Evolutionary conservation across 176 grass and related monocot genomes (phyloP).

Genomic region (Triticum urartu): DNA sequence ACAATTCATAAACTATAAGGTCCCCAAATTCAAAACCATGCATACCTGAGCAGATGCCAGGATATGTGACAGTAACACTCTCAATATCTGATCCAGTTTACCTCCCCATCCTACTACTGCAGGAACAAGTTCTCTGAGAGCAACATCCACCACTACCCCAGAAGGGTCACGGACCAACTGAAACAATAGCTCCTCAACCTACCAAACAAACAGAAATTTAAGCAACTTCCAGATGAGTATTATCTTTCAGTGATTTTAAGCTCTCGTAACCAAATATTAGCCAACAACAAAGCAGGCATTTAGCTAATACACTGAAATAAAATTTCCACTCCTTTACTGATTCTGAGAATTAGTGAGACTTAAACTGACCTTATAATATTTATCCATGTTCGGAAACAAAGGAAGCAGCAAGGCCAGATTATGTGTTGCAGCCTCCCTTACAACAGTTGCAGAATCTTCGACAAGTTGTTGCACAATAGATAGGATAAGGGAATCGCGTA

Average conservation of each 20-base stretch:
- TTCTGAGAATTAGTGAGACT: slow-evolving; percentile 48
- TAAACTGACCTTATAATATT: slow-evolving; percentile 93
- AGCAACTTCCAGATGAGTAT: slow-evolving; percentile 26
- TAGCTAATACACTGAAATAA: slow-evolving; percentile 48
- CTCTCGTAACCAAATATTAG: slow-evolving; percentile 26
- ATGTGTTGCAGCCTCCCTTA: slow-evolving; percentile 88
- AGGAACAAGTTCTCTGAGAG: slow-evolving; percentile 83
- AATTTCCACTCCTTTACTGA: slow-evolving; percentile 46
- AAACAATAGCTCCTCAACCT: slow-evolving; percentile 98
- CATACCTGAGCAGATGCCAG: slow-evolving; percentile 84
- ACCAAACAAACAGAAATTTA: slow-evolving; percentile 41
- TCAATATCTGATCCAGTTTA: slow-evolving; percentile 93
- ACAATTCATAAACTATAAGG: slow-evolving; percentile 18
- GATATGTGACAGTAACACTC: slow-evolving; percentile 74
- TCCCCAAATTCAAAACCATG: slow-evolving; percentile 18
- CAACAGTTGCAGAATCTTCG: slow-evolving; percentile 87
- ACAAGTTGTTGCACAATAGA: slow-evolving; percentile 98
- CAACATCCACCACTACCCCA: slow-evolving; percentile 73
- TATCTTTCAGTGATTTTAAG: slow-evolving; percentile 32
- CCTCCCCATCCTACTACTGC: slow-evolving; percentile 87
- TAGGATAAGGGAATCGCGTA: slow-evolving; percentile 95
- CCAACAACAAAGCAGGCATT: slow-evolving; percentile 37
- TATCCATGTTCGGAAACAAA: slow-evolving; percentile 85
- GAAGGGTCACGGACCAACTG: slow-evolving; percentile 94
- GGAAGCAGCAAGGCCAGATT: slow-evolving; percentile 89